Conservation (phyloP, 176 grass and related monocot genomes). For the Aegilops tauschii region DNA sequence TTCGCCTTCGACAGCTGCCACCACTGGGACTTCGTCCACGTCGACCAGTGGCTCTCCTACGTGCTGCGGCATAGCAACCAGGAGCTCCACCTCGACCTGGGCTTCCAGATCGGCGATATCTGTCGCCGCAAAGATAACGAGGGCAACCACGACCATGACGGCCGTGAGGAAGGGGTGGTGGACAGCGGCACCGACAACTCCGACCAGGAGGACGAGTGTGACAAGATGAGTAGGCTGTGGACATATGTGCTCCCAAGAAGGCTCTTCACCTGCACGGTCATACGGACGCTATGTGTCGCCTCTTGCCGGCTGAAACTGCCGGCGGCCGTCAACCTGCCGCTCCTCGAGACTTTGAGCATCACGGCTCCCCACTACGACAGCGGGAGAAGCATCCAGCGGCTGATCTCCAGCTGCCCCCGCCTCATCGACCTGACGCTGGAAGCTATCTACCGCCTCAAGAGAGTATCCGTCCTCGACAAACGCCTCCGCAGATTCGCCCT, state of each 20-base stretch:
- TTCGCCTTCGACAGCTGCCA: neutral
- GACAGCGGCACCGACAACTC: neutral
- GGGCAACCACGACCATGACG: neutral
- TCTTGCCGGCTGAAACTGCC: neutral
- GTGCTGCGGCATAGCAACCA: neutral
- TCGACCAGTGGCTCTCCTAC: neutral
- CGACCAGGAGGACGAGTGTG: neutral
- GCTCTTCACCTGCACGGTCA: neutral
- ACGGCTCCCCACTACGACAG: neutral
- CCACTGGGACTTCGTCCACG: neutral
- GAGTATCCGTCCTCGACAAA: neutral
- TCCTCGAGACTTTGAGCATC: neutral
- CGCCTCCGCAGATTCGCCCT: neutral
- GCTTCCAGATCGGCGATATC: neutral
- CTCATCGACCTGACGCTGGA: neutral
- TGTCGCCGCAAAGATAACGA: neutral
- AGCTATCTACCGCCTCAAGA: neutral
- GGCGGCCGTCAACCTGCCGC: neutral
- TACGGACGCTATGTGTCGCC: neutral
- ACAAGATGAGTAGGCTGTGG: neutral
- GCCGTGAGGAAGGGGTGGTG: neutral
- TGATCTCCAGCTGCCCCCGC: neutral
- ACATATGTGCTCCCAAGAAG: neutral
- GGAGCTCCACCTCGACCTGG: conserved; percentile 11
- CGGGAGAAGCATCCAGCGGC: neutral